Evolutionary conservation across 2,329 filamentous ascomycete genomes (phyloP), one percentile per base, ranked within the genome.

Genomic region (Talaromyces sp.): DNA sequence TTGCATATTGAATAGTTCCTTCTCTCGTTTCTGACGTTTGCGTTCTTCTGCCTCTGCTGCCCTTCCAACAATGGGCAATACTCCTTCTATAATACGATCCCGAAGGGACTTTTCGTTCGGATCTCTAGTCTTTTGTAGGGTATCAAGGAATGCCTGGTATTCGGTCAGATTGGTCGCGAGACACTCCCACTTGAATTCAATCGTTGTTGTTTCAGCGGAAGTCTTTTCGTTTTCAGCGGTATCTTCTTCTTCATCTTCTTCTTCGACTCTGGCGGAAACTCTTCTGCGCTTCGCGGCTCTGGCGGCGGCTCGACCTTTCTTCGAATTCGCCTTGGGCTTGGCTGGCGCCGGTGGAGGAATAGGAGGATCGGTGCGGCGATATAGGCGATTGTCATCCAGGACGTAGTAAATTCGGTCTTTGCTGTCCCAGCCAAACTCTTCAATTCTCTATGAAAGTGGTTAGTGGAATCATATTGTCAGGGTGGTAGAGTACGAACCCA

Each of bases 381-480:
- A 99, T 48, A 99, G 82, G 67, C 95, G 87, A 72, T 97, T 96
- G 75, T 99, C 95, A 71, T 98, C 94, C 3, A 99, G 85, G 3
- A 98, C 89, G 73, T 90, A 96, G 74, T 98, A 96, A 41, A 88
- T 88, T 43, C 92, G 89, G 68, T 96, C 93, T 56, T 97, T 84
- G 24, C 87, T 84, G 76, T 99, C 95, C 88, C 92, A 98, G 10
- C 95, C 95, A 67, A 78, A 71, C 66, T 79, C 77, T 63, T 78
- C 75, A 63, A 78, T 71, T 68, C 82, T 82, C 83, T 83, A 41
- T 37, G 22, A 27, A 19, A 45, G 48, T 45, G 11, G 24, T 59
- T 39, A 59, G 33, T 4, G 2, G 22, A 39, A 37, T 11, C 3
- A 14, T 56, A 5, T 7, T 50, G 7, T 27, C 43, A 27, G 50